These are phyloP conservation scores for Lachnellula cervina DNA, from an alignment of 2,329 filamentous ascomycete genomes.

Conservation along the genomic window DNA sequence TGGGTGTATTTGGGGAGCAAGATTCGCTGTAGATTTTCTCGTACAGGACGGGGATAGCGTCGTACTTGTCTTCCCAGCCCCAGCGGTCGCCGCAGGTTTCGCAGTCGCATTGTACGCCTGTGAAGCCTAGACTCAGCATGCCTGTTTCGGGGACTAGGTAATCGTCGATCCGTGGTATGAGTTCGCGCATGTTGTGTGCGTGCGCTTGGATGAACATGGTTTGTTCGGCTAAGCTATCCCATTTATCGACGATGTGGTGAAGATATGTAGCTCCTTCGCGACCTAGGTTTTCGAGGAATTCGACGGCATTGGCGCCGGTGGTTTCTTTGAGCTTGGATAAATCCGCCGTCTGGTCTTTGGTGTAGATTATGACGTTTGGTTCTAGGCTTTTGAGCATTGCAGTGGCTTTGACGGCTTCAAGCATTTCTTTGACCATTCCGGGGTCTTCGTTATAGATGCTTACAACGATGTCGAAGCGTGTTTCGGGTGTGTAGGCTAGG, in stretches of 20 bases:
- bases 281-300: slow-evolving; percentile 36
- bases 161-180: slow-evolving; percentile 36
- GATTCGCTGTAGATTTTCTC: slow-evolving; percentile 24
- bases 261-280: slow-evolving; percentile 46
- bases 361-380: slow-evolving; percentile 24
- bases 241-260: slow-evolving; percentile 40
- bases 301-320: slow-evolving; percentile 23
- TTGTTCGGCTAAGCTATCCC: slow-evolving; percentile 40
- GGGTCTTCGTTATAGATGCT: slow-evolving; percentile 25
- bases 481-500: slow-evolving; percentile 11
- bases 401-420: slow-evolving; percentile 21
- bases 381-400: slow-evolving; percentile 14
- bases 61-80: slow-evolving; percentile 35
- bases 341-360: slow-evolving; percentile 19
- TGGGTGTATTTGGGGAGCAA: slow-evolving; percentile 24
- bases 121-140: slow-evolving; percentile 41
- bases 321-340: slow-evolving; percentile 14
- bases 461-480: slow-evolving; percentile 27
- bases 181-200: slow-evolving; percentile 36
- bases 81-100: slow-evolving; percentile 37
- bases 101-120: slow-evolving; percentile 34
- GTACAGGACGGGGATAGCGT: slow-evolving; percentile 34
- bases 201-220: slow-evolving; percentile 45
- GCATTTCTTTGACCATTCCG: slow-evolving; percentile 14
- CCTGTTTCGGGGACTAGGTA: slow-evolving; percentile 41